A percentile compares a stretch with the other conserved stretches of the same genome.
phyloP scores from a whole-genome alignment of 257 asterid species.

The Solanum rostratum region DNA sequence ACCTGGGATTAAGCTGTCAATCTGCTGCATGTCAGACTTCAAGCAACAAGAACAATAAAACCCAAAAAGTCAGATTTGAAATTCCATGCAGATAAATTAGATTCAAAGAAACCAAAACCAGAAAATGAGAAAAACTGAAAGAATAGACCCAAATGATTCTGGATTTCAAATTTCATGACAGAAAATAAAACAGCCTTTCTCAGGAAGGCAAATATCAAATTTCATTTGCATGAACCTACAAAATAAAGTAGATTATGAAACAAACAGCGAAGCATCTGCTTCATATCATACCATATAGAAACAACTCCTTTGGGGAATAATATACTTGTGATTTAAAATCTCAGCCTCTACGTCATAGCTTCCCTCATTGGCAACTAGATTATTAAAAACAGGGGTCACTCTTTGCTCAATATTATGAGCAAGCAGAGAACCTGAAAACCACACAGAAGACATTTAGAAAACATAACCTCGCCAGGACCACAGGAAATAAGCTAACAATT shows the following conservation, averaged over 20 bases:
- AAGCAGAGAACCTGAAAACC: slow-evolving; percentile 25
- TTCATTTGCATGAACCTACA: background rate
- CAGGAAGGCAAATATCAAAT: background rate
- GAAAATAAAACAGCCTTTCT: background rate
- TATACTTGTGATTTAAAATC: slow-evolving; percentile 38
- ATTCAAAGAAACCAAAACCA: background rate
- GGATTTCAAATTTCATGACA: background rate
- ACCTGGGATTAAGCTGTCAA: slow-evolving; percentile 68
- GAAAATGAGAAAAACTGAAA: background rate
- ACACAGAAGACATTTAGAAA: background rate
- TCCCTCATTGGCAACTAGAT: slow-evolving; percentile 39
- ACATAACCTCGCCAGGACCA: background rate
- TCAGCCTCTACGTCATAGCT: slow-evolving; percentile 53
- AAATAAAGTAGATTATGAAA: background rate
- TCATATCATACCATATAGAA: slow-evolving; percentile 53
- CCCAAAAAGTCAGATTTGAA: background rate
- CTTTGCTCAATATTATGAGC: slow-evolving; percentile 11
- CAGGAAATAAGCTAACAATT: background rate
- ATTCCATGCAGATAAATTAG: slow-evolving; percentile 4
- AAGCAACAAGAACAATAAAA: slow-evolving; percentile 14
- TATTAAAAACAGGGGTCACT: slow-evolving; percentile 40
- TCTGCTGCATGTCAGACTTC: slow-evolving; percentile 70
- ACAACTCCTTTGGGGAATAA: slow-evolving; percentile 61
- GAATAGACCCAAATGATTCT: background rate
- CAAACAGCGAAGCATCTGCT: background rate